Evolutionary conservation across 139 green algal species (phyloP).

Genomic region (Chlorella sp.): DNA sequence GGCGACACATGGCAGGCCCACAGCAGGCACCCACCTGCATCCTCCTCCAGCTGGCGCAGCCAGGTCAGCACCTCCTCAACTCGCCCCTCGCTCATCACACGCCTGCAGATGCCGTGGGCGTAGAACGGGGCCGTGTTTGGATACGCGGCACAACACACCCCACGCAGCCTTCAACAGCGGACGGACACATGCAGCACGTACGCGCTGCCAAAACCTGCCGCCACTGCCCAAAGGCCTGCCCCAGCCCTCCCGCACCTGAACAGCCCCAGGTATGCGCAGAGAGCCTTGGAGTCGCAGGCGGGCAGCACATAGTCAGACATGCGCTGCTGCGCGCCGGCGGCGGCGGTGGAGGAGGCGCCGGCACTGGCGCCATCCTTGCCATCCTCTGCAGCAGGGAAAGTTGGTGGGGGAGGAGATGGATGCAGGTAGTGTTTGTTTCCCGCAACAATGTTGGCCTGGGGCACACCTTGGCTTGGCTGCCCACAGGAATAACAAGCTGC

Average conservation of each 20-base stretch:
- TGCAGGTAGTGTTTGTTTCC: no score
- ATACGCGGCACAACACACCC: background rate
- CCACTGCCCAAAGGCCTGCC: background rate
- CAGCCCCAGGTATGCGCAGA: conserved; percentile 53
- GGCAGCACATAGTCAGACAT: conserved; percentile 48
- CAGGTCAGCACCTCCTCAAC: conserved; percentile 46
- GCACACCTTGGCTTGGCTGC: no score
- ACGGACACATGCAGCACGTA: no score
- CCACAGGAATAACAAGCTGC: no score
- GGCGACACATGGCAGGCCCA: no score
- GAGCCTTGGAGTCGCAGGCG: conserved; percentile 39
- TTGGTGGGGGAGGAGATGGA: background rate
- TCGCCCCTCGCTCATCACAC: conserved; percentile 45
- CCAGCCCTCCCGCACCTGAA: conserved; percentile 16
- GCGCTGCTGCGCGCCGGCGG: conserved; percentile 21
- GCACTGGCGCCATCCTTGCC: background rate
- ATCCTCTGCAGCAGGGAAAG: conserved; percentile 32
- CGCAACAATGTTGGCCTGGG: no score
- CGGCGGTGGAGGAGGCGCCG: background rate
- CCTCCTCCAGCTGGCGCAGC: conserved; percentile 51
- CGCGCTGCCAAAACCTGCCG: no score
- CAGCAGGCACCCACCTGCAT: conserved; percentile 25
- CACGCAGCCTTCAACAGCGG: no score
- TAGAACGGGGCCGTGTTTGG: no score
- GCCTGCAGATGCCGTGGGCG: no score